Evolutionary conservation across 2,329 filamentous ascomycete species (phyloP), one percentile per base, ranked within the genome.

Genomic region (Camptophora hylomeconis): DNA sequence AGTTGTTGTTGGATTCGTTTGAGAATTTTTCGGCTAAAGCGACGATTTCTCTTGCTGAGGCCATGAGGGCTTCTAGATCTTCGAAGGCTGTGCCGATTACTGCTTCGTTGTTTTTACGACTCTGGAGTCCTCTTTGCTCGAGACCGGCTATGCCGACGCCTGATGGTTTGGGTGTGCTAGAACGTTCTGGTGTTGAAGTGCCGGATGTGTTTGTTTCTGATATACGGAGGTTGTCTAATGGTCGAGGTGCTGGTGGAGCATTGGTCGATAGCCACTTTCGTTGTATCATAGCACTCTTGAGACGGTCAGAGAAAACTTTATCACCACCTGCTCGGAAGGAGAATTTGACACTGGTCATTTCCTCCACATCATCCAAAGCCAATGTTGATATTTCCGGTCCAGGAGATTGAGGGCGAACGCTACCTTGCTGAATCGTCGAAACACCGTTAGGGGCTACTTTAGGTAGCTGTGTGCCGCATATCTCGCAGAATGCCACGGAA

Each of bases 41-140:
- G 28, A 95, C 78, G 26, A 98, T 83, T 50, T 98, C 83, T 50
- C 95, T 94, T 4, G 89, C 89, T 3, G 87, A 94, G 3, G 86
- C 83, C 87, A 95, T 98, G 20, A 98, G 65, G 3, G 89, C 86
- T 50, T 95, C 87, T 0, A 98, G 69, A 47, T 98, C 89, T 50
- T 94, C 87, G 46, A 98, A 98, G 0, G 89, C 86, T 40, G 72
- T 84, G 15, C 87, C 87, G 40, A 98, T 93, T 27, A 94, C 76
- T 7, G 83, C 58, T 53, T 94, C 84, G 45, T 94, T 95, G 52
- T 92, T 93, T 57, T 82, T 87, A 33, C 83, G 78, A 47, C 84
- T 72, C 44, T 86, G 81, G 5, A 87, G 57, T 0, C 83, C 81
- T 37, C 84, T 73, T 45, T 83, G 77, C 52, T 98, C 89, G 2